Evolutionary conservation across 805 yeast genomes (phyloP).

Genomic region (Schizosaccharomyces octosporus): DNA sequence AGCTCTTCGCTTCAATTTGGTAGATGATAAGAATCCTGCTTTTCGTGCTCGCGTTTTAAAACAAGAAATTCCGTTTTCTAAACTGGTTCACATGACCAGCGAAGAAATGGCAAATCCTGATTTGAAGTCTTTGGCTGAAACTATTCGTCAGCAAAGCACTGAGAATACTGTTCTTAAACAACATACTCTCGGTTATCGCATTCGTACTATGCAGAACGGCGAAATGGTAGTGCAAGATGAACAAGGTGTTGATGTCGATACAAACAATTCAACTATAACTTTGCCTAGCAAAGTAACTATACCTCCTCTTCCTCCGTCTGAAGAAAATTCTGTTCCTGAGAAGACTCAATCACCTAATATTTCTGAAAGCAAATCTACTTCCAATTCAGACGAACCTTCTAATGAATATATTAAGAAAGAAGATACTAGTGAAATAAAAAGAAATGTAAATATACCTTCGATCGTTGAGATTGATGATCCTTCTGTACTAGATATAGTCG

Average conservation of each 20-base stretch:
- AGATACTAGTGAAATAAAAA: background rate
- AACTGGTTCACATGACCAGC: conserved; percentile 38
- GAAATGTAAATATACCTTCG: conserved; percentile 6
- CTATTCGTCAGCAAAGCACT: conserved; percentile 43
- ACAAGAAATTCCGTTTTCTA: conserved; percentile 27
- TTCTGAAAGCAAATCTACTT: background rate
- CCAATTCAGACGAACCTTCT: background rate
- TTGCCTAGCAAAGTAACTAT: too few relatives aligned
- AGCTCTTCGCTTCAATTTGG: conserved; percentile 34
- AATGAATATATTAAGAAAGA: background rate
- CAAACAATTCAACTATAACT: too few relatives aligned
- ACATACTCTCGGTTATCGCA: background rate
- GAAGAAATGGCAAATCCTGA: conserved; percentile 65
- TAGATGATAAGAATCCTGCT: conserved; percentile 28
- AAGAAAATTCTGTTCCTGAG: background rate
- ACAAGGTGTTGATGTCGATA: background rate
- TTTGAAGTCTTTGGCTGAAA: conserved; percentile 41
- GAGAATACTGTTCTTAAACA: conserved; percentile 32
- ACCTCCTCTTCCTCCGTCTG: background rate
- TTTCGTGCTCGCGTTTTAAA: conserved; percentile 34
- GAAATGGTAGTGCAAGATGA: background rate
- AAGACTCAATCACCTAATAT: background rate
- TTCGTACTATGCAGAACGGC: background rate
- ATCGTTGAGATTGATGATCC: conserved; percentile 6
- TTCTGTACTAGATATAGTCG: conserved; percentile 5